Base-by-base conservation (phyloP, 345 rosid genomes). In the Pugionium dolabratum region DNA sequence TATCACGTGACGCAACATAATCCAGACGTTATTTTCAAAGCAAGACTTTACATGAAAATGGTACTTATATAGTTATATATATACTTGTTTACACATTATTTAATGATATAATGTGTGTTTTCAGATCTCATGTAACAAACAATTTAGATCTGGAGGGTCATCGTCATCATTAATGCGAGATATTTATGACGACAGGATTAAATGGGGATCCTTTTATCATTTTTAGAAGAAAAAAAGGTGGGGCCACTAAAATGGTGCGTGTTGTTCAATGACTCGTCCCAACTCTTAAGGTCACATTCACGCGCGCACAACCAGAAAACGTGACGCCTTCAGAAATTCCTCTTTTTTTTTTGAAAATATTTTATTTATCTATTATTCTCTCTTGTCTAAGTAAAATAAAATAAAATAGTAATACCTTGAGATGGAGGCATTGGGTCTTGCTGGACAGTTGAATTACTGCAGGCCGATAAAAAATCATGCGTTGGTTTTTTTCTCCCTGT, bases 401-500 rank as follows among this genome's bases (percentile, higher is more conserved):
- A 59, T 67, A 51, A 63, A 11, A 42, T 42, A 27, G 10, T 35
- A 2, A 41, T 78, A 89, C 96, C 96, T 80, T 82, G 90, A 83
- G 91, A 79, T 72, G 87, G 45, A 31, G 83, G 81, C 7, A 77
- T 82, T 67, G 83, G 89, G 80, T 91, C 91, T 79, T 77, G 87
- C 43, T 76, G 95, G 76, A 64, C 58, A 9, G 81, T 71, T 67
- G 95, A 6, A 49, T 25, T 87, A 71, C 73, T 81, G 84, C 79
- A 82, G 52, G 84, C 85, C n/a, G 97, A 85, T 43, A 91, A 79
- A 78, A 91, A 88, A 75, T 91, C 94, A 33, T 84, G 90, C 11
- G 84, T 80, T 62, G 91, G 78, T 83, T 88, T 49, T 62, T 5
- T 85, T 70, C 83, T 85, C 64, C 90, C 94, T 91, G 89, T 66